Evolutionary conservation across 1,139 yeast species (phyloP), one percentile per base, ranked within the genome.

Genomic region (Zygoascus hellenicus): DNA sequence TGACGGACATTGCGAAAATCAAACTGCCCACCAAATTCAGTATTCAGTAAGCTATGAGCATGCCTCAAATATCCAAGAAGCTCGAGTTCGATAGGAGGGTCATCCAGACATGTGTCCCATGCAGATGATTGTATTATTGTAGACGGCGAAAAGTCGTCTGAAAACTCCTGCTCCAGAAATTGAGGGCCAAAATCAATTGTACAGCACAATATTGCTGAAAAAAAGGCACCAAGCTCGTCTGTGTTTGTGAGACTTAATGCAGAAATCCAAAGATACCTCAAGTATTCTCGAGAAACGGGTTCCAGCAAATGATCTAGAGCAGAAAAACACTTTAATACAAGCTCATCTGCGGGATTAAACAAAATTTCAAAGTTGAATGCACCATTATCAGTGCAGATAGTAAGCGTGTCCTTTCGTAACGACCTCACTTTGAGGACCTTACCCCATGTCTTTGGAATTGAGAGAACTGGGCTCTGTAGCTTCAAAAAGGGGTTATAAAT

Each of bases 401-500:
- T 11, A 19, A 51, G 43, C 10, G 51, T 48, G 22, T 36, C 39
- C 22, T 54, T 54, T 7, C 51, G 49, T 1, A 61, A 49, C 29
- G 56, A 41, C 2, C 41, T 40, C 16, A 57, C 35, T 13, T 44
- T 31, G 2, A 38, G 32, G 3, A 56, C 36, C n/a, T 46, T 48
- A 10, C 51, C 49, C 43, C 51, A 41, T 3, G 47, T 32, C 1
- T 36, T 9, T 14, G 54, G 52, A 10, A 54, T 54, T 1, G 56
- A 44, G 22, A 65, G 16, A 7, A 57, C 53, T 57, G 78, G 74
- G 0, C 92, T 77, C 3, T 63, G 62, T 2, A 84, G 60, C 29
- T 78, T 77, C 9, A 81, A 65, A 54, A 85, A 82, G 1, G 95
- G 95, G 54, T 86, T 81, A 37, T 77, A 72, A 4, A 87, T 58